Evolutionary conservation across 495 filamentous ascomycete genomes (phyloP).

Genomic region (Penicillium dipodomyicola): DNA sequence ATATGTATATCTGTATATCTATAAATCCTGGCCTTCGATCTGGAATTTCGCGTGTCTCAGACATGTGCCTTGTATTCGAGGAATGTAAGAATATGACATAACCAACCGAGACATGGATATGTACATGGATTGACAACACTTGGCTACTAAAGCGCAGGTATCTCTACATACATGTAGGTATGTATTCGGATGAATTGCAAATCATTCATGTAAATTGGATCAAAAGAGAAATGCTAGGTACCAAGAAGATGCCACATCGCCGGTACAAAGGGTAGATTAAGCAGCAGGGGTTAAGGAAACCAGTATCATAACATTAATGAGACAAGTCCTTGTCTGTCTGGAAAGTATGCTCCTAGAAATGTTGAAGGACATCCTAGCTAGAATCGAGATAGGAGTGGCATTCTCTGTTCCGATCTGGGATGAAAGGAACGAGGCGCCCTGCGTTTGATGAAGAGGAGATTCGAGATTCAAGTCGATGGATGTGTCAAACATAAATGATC

Average conservation of each 20-base stretch:
- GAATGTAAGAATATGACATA: slow-evolving; percentile 11
- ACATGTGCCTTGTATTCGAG: slow-evolving; percentile 12
- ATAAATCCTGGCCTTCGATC: slow-evolving; percentile 7
- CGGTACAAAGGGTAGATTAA: slow-evolving; percentile 14
- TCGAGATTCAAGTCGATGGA: background rate
- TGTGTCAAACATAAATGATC: background rate
- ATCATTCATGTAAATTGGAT: background rate
- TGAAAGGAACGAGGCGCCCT: background rate
- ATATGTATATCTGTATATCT: slow-evolving; percentile 11
- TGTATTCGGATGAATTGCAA: background rate
- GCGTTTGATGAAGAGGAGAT: background rate
- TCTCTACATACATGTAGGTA: too few relatives aligned
- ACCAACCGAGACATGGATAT: background rate
- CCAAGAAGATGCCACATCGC: slow-evolving; percentile 24
- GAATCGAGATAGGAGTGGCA: background rate
- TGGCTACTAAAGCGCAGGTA: background rate
- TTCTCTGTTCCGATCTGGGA: background rate
- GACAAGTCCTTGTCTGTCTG: slow-evolving; percentile 4
- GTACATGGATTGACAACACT: background rate
- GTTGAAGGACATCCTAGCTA: background rate
- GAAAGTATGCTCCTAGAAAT: background rate
- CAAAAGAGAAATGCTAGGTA: slow-evolving; percentile 22
- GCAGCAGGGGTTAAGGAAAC: slow-evolving; percentile 10
- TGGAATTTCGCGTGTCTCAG: slow-evolving; percentile 24
- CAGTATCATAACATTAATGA: slow-evolving; percentile 16